Conservation (phyloP, 2,329 filamentous ascomycete species). For the Aspergillus tamarii region DNA sequence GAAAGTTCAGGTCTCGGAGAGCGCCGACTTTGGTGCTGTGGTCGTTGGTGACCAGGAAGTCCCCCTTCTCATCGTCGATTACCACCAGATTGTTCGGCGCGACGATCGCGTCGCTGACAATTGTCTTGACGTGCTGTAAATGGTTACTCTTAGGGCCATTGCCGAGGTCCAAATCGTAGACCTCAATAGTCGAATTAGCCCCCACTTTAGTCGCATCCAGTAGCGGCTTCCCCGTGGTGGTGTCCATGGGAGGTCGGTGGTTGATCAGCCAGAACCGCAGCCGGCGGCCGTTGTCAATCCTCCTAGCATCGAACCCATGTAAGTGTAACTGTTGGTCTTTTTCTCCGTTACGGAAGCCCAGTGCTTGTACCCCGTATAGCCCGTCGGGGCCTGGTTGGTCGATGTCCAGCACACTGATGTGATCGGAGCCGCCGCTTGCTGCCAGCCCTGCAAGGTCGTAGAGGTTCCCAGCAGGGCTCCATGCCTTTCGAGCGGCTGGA, state of each 20-base stretch:
- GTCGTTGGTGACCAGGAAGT: conserved; percentile 9
- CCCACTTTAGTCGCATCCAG: neutral
- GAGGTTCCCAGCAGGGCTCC: neutral
- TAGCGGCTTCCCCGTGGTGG: neutral
- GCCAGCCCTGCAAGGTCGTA: neutral
- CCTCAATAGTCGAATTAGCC: conserved; percentile 11
- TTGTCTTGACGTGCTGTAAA: conserved; percentile 7
- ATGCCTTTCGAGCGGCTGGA: neutral
- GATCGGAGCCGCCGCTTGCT: neutral
- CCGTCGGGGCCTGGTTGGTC: conserved; percentile 1
- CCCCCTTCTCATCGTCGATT: neutral
- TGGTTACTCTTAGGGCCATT: neutral
- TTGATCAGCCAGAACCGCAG: conserved; percentile 13
- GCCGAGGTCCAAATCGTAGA: conserved; percentile 6
- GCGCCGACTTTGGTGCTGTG: neutral
- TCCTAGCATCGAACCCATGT: neutral
- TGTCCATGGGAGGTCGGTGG: conserved; percentile 6
- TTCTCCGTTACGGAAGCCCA: neutral
- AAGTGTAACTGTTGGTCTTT: neutral
- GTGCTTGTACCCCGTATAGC: neutral
- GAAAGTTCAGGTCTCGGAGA: neutral
- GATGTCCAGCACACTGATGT: conserved; percentile 4
- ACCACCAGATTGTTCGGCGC: conserved; percentile 9
- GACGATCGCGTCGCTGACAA: conserved; percentile 6
- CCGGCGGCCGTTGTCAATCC: neutral